Percentiles rank a stretch among this genome's conserved stretches.
Conservation (phyloP, 768 basidiomycete genomes). For the Boletus insuetus region DNA sequence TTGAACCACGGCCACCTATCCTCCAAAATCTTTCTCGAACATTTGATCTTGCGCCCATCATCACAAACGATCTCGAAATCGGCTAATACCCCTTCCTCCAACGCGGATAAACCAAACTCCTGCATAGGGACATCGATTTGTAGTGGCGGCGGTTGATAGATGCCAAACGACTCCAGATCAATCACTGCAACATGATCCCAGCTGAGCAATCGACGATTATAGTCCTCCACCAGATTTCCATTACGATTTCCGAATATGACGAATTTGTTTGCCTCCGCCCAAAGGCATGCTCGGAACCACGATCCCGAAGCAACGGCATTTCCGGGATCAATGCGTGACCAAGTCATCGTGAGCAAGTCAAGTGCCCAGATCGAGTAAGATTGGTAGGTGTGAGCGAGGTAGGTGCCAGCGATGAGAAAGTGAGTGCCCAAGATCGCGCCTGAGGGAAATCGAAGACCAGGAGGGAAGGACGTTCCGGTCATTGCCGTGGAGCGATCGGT, state of each 20-base stretch:
- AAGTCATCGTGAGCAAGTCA: constrained; percentile 76
- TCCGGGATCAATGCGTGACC: constrained; percentile 88
- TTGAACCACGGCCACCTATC: constrained; percentile 97
- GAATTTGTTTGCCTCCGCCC: constrained; percentile 81
- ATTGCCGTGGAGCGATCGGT: constrained; percentile 79
- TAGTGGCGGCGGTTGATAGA: constrained; percentile 82
- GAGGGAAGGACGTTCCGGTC: constrained; percentile 81
- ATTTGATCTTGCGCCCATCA: constrained; percentile 79
- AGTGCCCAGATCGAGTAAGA: constrained; percentile 97
- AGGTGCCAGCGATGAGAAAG: constrained; percentile 93
- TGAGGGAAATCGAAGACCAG: constrained; percentile 93
- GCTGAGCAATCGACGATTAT: constrained; percentile 84
- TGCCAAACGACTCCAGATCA: constrained; percentile 92
- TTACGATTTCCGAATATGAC: constrained; percentile 88
- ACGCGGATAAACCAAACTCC: constrained; percentile 76
- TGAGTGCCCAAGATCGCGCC: constrained; percentile 89
- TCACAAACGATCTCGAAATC: constrained; percentile 95
- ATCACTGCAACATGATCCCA: constrained; percentile 92
- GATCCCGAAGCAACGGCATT: constrained; percentile 83
- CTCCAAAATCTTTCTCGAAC: constrained; percentile 81
- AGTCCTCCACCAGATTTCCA: constrained; percentile 88
- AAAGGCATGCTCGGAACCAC: constrained; percentile 92
- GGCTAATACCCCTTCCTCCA: constrained; percentile 77
- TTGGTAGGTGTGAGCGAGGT: constrained; percentile 90
- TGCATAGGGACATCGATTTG: constrained; percentile 72